A percentile compares a stretch with the other conserved stretches of the same genome.
Conservation (phyloP, 2,329 filamentous ascomycete species). For the Monosporascus cannonballus region DNA sequence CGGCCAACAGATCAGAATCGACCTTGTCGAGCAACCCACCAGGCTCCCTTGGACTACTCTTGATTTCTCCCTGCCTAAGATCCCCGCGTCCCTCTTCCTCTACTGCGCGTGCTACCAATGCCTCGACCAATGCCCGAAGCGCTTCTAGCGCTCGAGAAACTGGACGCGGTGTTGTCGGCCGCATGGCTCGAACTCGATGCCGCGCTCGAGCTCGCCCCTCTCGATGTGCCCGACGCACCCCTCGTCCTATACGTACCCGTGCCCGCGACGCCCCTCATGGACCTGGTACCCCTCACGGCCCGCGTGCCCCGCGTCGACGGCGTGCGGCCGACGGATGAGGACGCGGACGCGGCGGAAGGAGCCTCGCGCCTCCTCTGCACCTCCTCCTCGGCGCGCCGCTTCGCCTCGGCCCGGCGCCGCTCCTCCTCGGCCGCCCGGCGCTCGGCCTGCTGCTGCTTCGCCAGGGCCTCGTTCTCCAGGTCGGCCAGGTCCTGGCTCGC, state of each 20-base stretch:
- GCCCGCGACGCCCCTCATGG: not conserved
- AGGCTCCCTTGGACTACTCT: not conserved
- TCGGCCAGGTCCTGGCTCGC: constrained; percentile 81
- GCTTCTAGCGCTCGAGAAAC: constrained; percentile 25
- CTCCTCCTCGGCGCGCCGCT: constrained; percentile 58
- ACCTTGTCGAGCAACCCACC: not conserved
- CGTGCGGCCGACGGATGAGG: constrained; percentile 1
- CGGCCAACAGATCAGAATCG: not conserved
- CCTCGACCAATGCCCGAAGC: constrained; percentile 40
- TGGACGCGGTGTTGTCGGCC: constrained; percentile 22
- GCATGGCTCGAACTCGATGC: constrained; percentile 22
- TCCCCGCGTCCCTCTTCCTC: constrained; percentile 46
- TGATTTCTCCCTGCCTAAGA: constrained; percentile 7
- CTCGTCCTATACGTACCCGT: constrained; percentile 9
- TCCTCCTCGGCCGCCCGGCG: constrained; percentile 73
- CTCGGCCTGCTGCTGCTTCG: constrained; percentile 71
- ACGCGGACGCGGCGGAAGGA: constrained; percentile 8
- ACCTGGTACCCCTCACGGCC: constrained; percentile 1
- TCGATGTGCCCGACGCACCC: constrained; percentile 9
- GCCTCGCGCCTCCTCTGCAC: constrained; percentile 43
- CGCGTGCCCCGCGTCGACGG: constrained; percentile 6
- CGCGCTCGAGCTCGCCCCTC: constrained; percentile 1
- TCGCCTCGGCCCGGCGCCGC: constrained; percentile 64
- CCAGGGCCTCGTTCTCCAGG: constrained; percentile 70
- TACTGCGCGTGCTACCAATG: constrained; percentile 43